phyloP scores from a whole-genome alignment of 2,329 filamentous ascomycete genomes.

The Hypoxylon sp. region DNA sequence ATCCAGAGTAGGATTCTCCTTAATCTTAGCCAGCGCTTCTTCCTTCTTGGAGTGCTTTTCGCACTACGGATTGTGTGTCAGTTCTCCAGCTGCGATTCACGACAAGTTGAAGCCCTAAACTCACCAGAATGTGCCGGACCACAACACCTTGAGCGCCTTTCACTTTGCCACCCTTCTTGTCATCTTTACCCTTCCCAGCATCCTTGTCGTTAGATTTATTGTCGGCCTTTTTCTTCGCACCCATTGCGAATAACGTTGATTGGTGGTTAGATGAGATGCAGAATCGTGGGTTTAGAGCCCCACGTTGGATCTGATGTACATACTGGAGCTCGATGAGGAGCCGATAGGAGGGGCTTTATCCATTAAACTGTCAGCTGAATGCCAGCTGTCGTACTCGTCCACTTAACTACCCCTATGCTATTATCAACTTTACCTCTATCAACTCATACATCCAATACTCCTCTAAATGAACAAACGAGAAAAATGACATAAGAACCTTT shows the following conservation, averaged over 20 bases:
- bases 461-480: neutral
- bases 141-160: constrained; percentile 43
- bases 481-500: neutral
- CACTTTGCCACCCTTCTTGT: constrained; percentile 39
- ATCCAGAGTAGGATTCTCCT: constrained; percentile 64
- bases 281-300: constrained; percentile 25
- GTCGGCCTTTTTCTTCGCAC: constrained; percentile 49
- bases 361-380: constrained; percentile 12
- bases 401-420: neutral
- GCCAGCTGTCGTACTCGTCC: constrained; percentile 1
- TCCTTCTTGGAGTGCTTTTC: constrained; percentile 85
- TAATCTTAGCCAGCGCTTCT: constrained; percentile 78
- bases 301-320: constrained; percentile 26
- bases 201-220: constrained; percentile 42
- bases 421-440: neutral
- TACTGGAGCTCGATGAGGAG: neutral
- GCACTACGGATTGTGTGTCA: constrained; percentile 62
- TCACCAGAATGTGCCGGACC: constrained; percentile 45
- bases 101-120: constrained; percentile 18
- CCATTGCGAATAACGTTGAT: constrained; percentile 43
- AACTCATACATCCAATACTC: neutral
- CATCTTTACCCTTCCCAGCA: constrained; percentile 42
- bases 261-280: constrained; percentile 17
- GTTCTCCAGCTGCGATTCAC: neutral
- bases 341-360: constrained; percentile 7